These are phyloP conservation scores for Ustilago cynodontis DNA, from an alignment of 1,284 basidiomycete genomes.

Conservation along the genomic window DNA sequence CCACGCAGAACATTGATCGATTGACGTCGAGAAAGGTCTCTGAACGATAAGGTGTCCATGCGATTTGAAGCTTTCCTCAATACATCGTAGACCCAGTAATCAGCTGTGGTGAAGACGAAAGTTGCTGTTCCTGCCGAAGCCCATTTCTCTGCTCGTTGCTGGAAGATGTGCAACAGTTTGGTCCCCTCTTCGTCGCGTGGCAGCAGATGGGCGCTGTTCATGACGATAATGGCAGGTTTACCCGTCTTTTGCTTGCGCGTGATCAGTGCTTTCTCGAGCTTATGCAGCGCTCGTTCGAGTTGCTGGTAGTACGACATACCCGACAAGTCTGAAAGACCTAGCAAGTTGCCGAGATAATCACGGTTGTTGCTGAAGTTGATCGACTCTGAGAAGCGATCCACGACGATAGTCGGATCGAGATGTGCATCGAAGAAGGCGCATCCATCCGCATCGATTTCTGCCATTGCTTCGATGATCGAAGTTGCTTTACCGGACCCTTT, in stretches of 20 bases:
- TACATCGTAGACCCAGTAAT: constrained; percentile 64
- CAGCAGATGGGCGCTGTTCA: constrained; percentile 63
- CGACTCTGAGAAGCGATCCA: constrained; percentile 63
- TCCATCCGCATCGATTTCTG: constrained; percentile 58
- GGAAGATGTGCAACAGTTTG: constrained; percentile 62
- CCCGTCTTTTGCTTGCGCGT: constrained; percentile 49
- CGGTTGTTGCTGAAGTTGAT: constrained; percentile 66
- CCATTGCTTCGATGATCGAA: constrained; percentile 65
- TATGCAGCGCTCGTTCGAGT: constrained; percentile 63
- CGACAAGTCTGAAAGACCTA: constrained; percentile 61
- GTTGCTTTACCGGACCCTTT: constrained; percentile 64
- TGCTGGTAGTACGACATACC: constrained; percentile 63
- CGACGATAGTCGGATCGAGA: constrained; percentile 56
- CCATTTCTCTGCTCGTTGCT: constrained; percentile 67
- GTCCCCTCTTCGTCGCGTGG: constrained; percentile 61
- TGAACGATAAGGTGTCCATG: constrained; percentile 66
- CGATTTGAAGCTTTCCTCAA: constrained; percentile 60
- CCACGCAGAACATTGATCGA: constrained; percentile 57
- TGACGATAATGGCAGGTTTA: constrained; percentile 65
- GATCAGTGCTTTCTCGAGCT: constrained; percentile 63
- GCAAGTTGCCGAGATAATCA: constrained; percentile 64
- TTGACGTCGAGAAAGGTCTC: constrained; percentile 57
- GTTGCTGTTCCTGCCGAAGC: constrained; percentile 61
- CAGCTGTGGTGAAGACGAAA: constrained; percentile 60
- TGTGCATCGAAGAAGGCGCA: constrained; percentile 67